A percentile compares a stretch with the other conserved stretches of the same genome.
Conservation (phyloP, 2,329 filamentous ascomycete species). For the Aspergillus sp. region DNA sequence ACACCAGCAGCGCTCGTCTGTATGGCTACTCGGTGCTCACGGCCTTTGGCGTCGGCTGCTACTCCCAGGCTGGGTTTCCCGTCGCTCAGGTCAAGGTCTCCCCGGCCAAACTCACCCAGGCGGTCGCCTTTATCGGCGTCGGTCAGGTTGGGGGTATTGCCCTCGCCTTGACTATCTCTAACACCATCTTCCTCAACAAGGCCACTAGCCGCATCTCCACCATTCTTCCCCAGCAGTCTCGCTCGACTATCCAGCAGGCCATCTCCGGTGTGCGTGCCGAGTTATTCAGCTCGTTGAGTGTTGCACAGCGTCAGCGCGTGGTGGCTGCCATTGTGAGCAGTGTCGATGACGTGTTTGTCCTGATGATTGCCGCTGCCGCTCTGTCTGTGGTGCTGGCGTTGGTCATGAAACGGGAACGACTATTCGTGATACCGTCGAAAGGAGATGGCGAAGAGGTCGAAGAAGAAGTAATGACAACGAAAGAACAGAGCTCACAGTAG, state of each 20-base stretch:
- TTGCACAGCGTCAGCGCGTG: not conserved
- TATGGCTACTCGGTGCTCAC: conserved; percentile 31
- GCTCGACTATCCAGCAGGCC: not conserved
- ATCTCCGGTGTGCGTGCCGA: not conserved
- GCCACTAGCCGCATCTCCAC: not conserved
- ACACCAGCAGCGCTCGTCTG: conserved; percentile 21
- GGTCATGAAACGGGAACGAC: not conserved
- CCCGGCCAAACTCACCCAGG: not conserved
- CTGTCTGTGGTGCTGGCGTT: not conserved
- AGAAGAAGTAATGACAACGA: no score
- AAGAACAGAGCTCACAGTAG: no score
- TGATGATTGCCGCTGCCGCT: not conserved
- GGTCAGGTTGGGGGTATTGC: not conserved
- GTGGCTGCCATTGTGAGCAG: not conserved
- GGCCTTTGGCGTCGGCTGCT: conserved; percentile 25
- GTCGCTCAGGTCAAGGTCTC: conserved; percentile 17
- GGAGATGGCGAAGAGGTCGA: no score
- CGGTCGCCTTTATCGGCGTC: not conserved
- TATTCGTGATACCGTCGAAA: not conserved
- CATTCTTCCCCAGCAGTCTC: not conserved
- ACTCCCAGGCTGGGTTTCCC: conserved; percentile 21
- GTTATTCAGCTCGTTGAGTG: not conserved
- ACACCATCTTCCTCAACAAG: conserved; percentile 6
- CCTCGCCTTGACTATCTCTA: not conserved
- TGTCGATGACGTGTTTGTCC: not conserved